Evolutionary conservation across 441 rosid genomes (phyloP).

Genomic region (Corymbia citriodora): DNA sequence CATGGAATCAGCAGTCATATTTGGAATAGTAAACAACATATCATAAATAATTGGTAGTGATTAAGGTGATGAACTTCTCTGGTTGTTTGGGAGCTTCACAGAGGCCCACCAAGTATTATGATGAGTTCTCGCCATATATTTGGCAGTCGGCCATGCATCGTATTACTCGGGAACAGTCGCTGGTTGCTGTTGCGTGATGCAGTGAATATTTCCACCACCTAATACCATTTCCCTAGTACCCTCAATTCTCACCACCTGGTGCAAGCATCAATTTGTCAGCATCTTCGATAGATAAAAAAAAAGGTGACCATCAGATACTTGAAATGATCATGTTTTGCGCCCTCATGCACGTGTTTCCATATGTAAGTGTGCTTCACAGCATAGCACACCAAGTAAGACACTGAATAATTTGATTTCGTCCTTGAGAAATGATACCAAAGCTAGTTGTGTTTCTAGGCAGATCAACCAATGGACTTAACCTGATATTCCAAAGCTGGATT

Average conservation of each 20-base stretch:
- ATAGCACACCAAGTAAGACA: background rate
- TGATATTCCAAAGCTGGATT: background rate
- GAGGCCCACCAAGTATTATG: background rate
- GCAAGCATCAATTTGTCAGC: background rate
- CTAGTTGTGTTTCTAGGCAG: background rate
- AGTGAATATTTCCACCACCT: constrained; percentile 93
- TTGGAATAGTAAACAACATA: background rate
- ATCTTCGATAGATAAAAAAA: background rate
- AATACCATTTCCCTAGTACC: constrained; percentile 85
- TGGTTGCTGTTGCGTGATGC: constrained; percentile 94
- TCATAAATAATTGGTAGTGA: background rate
- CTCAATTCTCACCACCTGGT: constrained; percentile 69
- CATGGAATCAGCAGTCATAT: background rate
- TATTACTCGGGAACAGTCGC: background rate
- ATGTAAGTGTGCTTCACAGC: background rate
- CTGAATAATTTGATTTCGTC: background rate
- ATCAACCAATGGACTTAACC: background rate
- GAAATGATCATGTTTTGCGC: background rate
- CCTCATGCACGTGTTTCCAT: background rate
- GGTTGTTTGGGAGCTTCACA: background rate
- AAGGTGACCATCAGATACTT: background rate
- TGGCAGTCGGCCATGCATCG: background rate
- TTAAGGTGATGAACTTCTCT: background rate
- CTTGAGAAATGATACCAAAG: background rate
- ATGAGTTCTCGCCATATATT: background rate